Evolutionary conservation across 2,329 filamentous ascomycete species (phyloP), one percentile per base, ranked within the genome.

Genomic region (Zasmidium angulare): DNA sequence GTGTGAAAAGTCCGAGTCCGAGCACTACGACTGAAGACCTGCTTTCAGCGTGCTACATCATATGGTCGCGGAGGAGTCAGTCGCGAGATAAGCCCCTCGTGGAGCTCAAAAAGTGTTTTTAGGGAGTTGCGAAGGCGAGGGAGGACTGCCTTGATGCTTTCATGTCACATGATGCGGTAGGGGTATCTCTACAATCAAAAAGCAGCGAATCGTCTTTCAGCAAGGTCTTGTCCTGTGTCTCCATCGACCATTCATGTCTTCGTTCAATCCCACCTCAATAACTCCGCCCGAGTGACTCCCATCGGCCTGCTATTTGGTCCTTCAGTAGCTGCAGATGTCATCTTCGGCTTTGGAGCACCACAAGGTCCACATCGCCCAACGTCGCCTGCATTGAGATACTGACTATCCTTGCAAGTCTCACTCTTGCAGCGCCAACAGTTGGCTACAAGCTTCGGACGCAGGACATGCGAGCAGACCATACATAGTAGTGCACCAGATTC

Each of bases 351-450:
- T 47, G 62, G 59, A 29, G 74, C 75, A 19, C 86, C 87, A 70
- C 89, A 93, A 3, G 90, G 74, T 2, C 89, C 89, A 71, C 90
- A 93, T 0, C 86, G 72, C 6, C 86, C 87, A 63, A 81, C 85
- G 72, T 93, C 89, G 1, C 82, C 84, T 11, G 87, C 81, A 68
- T 93, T 93, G 54, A 87, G 69, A 71, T 91, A 93, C 20, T 68
- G 61, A 49, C 80, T 83, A 12, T 75, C 79, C 60, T 74, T 75
- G 70, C 90, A 93, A 1, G 75, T 64, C 2, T 72, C 69, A 63
- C 81, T 84, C 47, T 71, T 72, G 70, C 90, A 93, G 50, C 75
- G 75, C 90, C 90, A 93, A n/a, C 82, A 75, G 19, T 78, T 75
- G 0, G 81, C 75, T 48, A 87, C 79, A 52, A 81, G 80, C 0